Conservation (phyloP, 2,329 filamentous ascomycete genomes). For the Didymella glomerata region DNA sequence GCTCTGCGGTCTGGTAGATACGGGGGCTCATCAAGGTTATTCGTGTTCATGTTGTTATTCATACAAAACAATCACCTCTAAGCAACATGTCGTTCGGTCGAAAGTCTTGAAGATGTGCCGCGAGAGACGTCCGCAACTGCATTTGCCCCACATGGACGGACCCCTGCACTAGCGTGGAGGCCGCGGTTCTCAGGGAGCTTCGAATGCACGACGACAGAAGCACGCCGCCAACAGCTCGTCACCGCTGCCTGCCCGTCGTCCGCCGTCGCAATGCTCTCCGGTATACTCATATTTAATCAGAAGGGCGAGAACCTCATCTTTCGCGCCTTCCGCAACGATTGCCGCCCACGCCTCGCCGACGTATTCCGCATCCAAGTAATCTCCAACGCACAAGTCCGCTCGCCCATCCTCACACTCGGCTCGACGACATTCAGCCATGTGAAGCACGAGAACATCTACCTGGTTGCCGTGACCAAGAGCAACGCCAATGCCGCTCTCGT, state of each 20-base stretch:
- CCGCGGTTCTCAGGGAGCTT: constrained; percentile 19
- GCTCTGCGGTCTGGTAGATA: too few relatives aligned
- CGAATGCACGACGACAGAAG: constrained; percentile 11
- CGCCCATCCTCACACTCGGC: constrained; percentile 94
- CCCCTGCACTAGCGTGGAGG: constrained; percentile 17
- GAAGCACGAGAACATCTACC: constrained; percentile 98
- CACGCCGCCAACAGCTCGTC: constrained; percentile 5
- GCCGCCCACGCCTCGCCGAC: constrained; percentile 94
- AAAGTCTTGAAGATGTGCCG: neutral
- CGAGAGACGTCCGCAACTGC: neutral
- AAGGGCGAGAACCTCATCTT: constrained; percentile 99
- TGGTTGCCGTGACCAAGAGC: constrained; percentile 97
- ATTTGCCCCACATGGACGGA: constrained; percentile 12
- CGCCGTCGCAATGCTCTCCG: constrained; percentile 78
- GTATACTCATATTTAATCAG: constrained; percentile 98
- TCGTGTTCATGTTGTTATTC: too few relatives aligned
- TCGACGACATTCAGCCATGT: constrained; percentile 99
- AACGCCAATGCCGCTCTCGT: constrained; percentile 98
- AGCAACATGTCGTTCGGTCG: neutral
- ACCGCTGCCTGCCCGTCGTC: constrained; percentile 7
- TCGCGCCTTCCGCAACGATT: constrained; percentile 97
- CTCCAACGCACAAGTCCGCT: constrained; percentile 96
- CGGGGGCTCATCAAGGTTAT: too few relatives aligned
- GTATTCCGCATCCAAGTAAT: constrained; percentile 99
- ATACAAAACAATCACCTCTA: too few relatives aligned